A percentile compares a stretch with the other conserved stretches of the same genome.
phyloP scores from a whole-genome alignment of 2,329 filamentous ascomycete species.

The Ceratocystis ficicola region DNA sequence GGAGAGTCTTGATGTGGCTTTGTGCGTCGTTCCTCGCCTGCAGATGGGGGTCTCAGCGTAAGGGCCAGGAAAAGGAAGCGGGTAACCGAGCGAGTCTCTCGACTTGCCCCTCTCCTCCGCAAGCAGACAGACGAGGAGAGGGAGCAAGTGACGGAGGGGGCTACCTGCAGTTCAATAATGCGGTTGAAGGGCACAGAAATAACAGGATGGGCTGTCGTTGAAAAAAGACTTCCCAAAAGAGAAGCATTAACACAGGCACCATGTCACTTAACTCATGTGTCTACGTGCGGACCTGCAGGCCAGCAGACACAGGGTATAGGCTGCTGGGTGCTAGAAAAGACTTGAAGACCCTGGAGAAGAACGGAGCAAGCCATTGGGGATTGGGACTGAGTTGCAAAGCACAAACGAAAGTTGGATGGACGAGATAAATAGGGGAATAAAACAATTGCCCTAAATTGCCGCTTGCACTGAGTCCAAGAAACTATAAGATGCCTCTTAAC shows the following conservation, averaged over 20 bases:
- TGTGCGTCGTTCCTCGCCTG: neutral
- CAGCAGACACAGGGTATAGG: neutral
- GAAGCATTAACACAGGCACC: neutral
- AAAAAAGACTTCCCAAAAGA: slow-evolving; percentile 2
- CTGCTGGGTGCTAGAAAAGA: neutral
- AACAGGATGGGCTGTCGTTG: neutral
- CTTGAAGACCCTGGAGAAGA: neutral
- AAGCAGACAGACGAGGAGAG: too few relatives aligned
- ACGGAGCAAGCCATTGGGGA: neutral
- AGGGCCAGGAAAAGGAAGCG: neutral
- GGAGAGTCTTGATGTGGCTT: too few relatives aligned
- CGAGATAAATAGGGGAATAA: slow-evolving; percentile 5
- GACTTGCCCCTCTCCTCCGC: too few relatives aligned
- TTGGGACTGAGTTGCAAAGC: neutral
- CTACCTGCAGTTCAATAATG: neutral
- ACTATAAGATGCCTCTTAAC: slow-evolving; percentile 11
- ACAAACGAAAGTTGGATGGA: neutral
- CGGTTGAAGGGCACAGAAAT: neutral
- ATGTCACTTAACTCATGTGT: too few relatives aligned
- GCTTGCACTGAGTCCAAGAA: neutral
- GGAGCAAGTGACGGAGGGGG: neutral
- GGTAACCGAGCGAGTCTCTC: neutral
- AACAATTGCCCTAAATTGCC: neutral
- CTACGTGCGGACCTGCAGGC: neutral
- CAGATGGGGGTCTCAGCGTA: neutral